Evolutionary conservation across 179 eudicot genomes (phyloP), one percentile per base, ranked within the genome.

Genomic region (Nepenthes alata): DNA sequence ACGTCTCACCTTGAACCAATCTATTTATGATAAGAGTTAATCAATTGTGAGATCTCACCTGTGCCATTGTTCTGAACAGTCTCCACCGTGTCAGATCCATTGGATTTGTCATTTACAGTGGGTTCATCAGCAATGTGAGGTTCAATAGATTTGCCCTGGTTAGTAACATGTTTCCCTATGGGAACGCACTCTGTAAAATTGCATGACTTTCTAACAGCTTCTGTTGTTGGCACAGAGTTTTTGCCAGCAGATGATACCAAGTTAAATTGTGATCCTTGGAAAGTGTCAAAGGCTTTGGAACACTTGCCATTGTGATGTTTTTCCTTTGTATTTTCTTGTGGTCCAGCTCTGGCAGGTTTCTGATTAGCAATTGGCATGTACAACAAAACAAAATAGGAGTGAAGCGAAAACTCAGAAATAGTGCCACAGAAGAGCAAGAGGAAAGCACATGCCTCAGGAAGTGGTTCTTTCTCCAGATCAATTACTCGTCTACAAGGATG

Each of bases 401-500:
- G 5, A 56, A 63, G 44, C 15, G 48, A 12, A 52, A 72, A 25
- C 25, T 25, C 25, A 25, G 25, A 25, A 25, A 25, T 25, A 25
- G 25, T 12, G 37, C 51, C 37, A 25, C 39, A 25, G 25, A 52
- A 56, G 38, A 55, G 51, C 48, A 15, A 53, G 47, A 52, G 36
- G 64, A 49, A 37, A 16, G 47, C 52, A 62, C 64, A 52, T 78
- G 82, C 98, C 95, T 93, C 88, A 38, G 74, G 67, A 49, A 45
- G 62, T 41, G 75, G 75, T 63, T 80, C 83, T 72, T 74, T 84
- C 66, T 81, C 95, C 71, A 79, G 61, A 74, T 80, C 81, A 44
- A 79, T 50, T 67, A 70, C 48, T 37, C 72, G 65, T 74, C 77
- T 72, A 66, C 62, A 64, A 38, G 65, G 37, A 54, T 60, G 72